A percentile compares a stretch with the other conserved stretches of the same genome.
Evolutionary conservation across 768 basidiomycete species (phyloP).

Genomic region (Psilocybe azurescens): DNA sequence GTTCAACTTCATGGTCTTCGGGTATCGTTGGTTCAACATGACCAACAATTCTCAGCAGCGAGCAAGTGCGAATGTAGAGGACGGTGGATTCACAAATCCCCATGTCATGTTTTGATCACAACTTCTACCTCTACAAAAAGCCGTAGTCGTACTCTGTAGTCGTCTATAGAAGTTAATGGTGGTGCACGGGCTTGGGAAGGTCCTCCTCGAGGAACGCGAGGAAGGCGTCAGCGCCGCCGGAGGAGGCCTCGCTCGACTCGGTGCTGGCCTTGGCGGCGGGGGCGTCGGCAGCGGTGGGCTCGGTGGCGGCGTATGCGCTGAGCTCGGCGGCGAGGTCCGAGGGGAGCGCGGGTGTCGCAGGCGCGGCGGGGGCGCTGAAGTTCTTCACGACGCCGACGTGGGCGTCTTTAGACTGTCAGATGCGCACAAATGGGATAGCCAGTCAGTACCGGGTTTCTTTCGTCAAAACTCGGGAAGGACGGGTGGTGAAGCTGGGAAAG

Average conservation of each 20-base stretch:
- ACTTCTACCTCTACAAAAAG: conserved; percentile 16
- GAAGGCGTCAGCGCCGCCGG: conserved; percentile 75
- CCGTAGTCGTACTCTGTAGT: conserved; percentile 5
- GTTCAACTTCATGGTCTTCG: too few species aligned
- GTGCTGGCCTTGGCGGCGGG: conserved; percentile 32
- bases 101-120: background rate
- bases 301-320: conserved; percentile 80
- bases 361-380: conserved; percentile 76
- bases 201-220: conserved; percentile 84
- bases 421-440: too few species aligned
- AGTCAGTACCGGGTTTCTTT: too few species aligned
- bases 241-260: conserved; percentile 40
- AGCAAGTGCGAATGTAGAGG: too few species aligned
- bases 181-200: conserved; percentile 66
- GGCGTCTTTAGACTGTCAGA: conserved; percentile 82
- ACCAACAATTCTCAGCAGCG: too few species aligned
- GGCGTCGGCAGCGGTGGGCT: conserved; percentile 61
- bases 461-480: background rate
- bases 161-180: conserved; percentile 35
- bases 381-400: conserved; percentile 87
- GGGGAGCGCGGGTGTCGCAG: conserved; percentile 78
- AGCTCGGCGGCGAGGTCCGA: conserved; percentile 89
- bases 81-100: too few species aligned
- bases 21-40: too few species aligned
- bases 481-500: background rate